Conservation (phyloP, 192 early-diverging fungal genomes). For the Umbelopsis isabellina region DNA sequence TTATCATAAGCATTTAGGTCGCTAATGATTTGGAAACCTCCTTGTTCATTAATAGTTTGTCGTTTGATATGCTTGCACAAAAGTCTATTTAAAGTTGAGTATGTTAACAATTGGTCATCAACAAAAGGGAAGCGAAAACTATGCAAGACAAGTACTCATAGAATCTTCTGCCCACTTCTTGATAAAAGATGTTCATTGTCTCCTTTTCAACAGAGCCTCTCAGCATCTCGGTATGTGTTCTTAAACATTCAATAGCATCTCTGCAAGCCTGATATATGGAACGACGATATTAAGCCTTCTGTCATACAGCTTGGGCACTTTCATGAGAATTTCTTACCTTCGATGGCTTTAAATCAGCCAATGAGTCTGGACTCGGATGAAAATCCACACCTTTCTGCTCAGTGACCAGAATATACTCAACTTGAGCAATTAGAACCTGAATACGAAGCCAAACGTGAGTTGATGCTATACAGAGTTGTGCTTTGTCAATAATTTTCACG, state of each 20-base stretch:
- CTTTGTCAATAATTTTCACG: background rate
- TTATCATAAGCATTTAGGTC: conserved; percentile 84
- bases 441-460: background rate
- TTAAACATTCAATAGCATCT: conserved; percentile 77
- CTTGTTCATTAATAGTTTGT: conserved; percentile 79
- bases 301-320: conserved; percentile 1
- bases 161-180: conserved; percentile 85
- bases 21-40: conserved; percentile 77
- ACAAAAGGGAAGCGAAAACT: background rate
- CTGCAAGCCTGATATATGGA: conserved; percentile 64
- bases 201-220: conserved; percentile 78
- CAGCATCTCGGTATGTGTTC: conserved; percentile 74
- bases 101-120: background rate
- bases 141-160: conserved; percentile 68
- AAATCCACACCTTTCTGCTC: conserved; percentile 75
- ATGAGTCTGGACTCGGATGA: conserved; percentile 64
- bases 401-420: conserved; percentile 78
- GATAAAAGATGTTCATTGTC: conserved; percentile 88
- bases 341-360: conserved; percentile 73
- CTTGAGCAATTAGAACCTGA: conserved; percentile 82
- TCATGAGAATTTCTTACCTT: conserved; percentile 40
- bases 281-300: background rate
- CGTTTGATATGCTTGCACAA: conserved; percentile 84
- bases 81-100: conserved; percentile 50
- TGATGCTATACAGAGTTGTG: background rate